These are phyloP conservation scores for Stemphylium beticola DNA, from an alignment of 2,329 filamentous ascomycete species.

Conservation along the genomic window DNA sequence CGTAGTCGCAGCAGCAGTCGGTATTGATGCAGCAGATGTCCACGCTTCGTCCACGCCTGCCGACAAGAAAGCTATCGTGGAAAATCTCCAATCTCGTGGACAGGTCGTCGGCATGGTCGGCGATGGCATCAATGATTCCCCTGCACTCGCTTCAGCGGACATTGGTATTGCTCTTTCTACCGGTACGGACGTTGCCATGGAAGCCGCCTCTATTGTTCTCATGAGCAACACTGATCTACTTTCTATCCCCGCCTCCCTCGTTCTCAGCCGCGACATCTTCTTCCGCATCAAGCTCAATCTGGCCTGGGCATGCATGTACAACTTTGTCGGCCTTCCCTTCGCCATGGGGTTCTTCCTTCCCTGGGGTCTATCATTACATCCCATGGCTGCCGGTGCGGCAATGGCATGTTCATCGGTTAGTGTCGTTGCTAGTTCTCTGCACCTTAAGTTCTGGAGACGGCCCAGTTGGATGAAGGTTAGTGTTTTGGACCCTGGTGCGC, in stretches of 20 bases:
- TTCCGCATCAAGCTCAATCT: slow-evolving; percentile 92
- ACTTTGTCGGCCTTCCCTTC: slow-evolving; percentile 87
- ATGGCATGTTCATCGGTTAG: slow-evolving; percentile 93
- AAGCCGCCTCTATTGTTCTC: slow-evolving; percentile 92
- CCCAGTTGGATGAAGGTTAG: slow-evolving; percentile 86
- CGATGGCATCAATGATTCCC: slow-evolving; percentile 98
- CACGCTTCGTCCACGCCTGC: slow-evolving; percentile 88
- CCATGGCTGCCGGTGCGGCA: slow-evolving; percentile 91
- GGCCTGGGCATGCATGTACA: slow-evolving; percentile 92
- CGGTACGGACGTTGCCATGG: slow-evolving; percentile 96
- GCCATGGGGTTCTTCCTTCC: slow-evolving; percentile 97
- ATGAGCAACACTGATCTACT: slow-evolving; percentile 93
- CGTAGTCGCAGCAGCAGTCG: slow-evolving; percentile 81
- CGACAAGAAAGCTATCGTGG: slow-evolving; percentile 87
- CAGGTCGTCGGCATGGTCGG: slow-evolving; percentile 91
- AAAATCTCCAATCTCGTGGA: slow-evolving; percentile 73
- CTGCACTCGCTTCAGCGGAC: slow-evolving; percentile 88
- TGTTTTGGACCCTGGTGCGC: slow-evolving; percentile 58
- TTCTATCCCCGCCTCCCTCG: slow-evolving; percentile 85
- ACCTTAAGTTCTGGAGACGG: slow-evolving; percentile 85
- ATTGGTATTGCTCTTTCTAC: slow-evolving; percentile 91
- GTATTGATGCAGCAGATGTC: slow-evolving; percentile 77
- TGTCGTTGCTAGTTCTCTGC: slow-evolving; percentile 81
- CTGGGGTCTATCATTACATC: slow-evolving; percentile 84
- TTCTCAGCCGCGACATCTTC: slow-evolving; percentile 86